Conservation (phyloP, 140 eudicot genomes). For the Oenanthe javanica region DNA sequence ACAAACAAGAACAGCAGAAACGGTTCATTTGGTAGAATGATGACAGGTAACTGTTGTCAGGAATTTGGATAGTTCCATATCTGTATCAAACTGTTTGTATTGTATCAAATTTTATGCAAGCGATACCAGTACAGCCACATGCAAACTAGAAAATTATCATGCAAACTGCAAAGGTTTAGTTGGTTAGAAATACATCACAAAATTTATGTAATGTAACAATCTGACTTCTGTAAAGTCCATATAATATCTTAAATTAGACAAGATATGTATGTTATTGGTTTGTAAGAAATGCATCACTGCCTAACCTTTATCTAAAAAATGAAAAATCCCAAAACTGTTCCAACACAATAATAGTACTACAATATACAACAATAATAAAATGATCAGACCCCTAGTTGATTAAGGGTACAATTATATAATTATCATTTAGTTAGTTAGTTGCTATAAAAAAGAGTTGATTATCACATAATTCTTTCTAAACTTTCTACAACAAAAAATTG, state of each 20-base stretch:
- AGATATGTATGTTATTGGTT: background rate
- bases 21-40: background rate
- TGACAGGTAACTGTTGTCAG: background rate
- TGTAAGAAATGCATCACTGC: background rate
- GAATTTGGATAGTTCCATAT: constrained; percentile 1
- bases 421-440: no score
- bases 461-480: background rate
- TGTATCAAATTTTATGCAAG: background rate
- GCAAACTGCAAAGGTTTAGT: background rate
- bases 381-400: background rate
- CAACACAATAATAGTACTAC: background rate
- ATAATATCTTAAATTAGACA: background rate
- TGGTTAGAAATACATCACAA: constrained; percentile 10
- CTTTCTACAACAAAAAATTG: background rate
- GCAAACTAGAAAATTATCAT: background rate
- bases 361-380: background rate
- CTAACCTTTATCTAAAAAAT: background rate
- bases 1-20: constrained; percentile 1
- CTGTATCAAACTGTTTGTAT: background rate
- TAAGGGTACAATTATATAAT: background rate
- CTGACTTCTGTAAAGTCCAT: background rate
- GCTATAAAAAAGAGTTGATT: no score
- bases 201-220: background rate
- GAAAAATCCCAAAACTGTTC: constrained; percentile 1
- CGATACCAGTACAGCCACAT: background rate